A percentile compares a stretch with the other conserved stretches of the same genome.
Conservation (phyloP, 192 early-diverging fungal species). For the Phlyctochytrium bullatum region DNA sequence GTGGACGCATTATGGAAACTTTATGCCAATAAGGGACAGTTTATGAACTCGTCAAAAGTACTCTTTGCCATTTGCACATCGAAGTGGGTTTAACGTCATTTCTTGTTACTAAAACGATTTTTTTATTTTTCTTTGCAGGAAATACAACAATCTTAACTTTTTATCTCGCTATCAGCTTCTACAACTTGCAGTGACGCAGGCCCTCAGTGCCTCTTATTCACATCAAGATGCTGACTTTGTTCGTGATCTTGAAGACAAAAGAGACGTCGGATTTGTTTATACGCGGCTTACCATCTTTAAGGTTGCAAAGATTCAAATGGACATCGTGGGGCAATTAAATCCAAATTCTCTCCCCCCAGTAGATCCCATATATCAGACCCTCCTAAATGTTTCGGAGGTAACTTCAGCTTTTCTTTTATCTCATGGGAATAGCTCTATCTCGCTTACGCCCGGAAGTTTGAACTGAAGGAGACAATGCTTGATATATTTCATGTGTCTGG, state of each 20-base stretch:
- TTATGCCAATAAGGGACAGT: constrained; percentile 17
- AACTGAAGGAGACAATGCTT: constrained; percentile 48
- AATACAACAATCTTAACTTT: constrained; percentile 9
- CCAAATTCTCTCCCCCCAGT: constrained; percentile 5
- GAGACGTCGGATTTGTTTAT: constrained; percentile 8
- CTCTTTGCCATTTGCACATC: constrained; percentile 13
- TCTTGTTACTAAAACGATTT: not conserved
- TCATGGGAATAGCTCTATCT: constrained; percentile 47
- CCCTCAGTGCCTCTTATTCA: constrained; percentile 18
- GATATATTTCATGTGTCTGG: constrained; percentile 57
- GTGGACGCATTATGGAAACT: constrained; percentile 19
- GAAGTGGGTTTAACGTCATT: too few species aligned
- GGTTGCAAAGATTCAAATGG: constrained; percentile 28
- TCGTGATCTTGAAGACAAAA: constrained; percentile 25
- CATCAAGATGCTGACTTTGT: constrained; percentile 19
- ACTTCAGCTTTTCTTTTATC: not conserved
- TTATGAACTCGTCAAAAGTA: constrained; percentile 25
- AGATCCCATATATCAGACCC: constrained; percentile 19
- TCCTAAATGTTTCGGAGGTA: constrained; percentile 21
- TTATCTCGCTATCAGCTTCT: constrained; percentile 13
- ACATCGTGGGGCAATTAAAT: constrained; percentile 11
- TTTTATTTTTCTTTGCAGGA: not conserved
- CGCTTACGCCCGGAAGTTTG: constrained; percentile 48
- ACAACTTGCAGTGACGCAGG: constrained; percentile 24
- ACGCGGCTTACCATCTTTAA: not conserved